Evolutionary conservation across 129 eudicot genomes (phyloP), one percentile per base, ranked within the genome.

Genomic region (Chrysanthemum makinoi): DNA sequence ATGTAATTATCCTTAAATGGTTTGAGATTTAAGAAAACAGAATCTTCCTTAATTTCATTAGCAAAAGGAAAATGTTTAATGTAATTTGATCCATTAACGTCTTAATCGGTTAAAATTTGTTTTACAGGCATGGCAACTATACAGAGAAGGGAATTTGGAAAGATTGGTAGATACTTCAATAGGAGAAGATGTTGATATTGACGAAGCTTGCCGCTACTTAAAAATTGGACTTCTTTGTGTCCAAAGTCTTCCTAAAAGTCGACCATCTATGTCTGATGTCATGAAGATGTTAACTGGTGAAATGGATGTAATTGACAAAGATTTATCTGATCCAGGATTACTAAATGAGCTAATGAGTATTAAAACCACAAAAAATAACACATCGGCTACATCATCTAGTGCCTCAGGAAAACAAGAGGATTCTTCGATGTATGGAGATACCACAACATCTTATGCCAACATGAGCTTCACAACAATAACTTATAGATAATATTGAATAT

Each of bases 161-260:
- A 78, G 66, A 9, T 65, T 85, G 79, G 85, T 93, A 15, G 96
- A 93, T 52, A 22, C 24, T 47, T 61, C 85, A 18, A 67, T 89
- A 26, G 83, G 56, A 64, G 81, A 68, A 67, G 84, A 89, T 59
- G 80, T 79, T 58, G 71, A 89, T 72, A 68, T 62, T 3, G 73
- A 76, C 4, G 92, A 93, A 82, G 90, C 90, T 62, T 76, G 79
- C 75, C 72, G 70, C 35, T 89, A 69, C 70, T 66, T 93, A 65
- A 89, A 89, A 77, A 77, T 93, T 11, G 89, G 88, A 14, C 86
- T 93, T 39, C 84, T 89, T 76, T 89, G 98, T 85, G 70, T 92
- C 68, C 98, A 89, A 81, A 83, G 81, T 53, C 67, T 78, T 44
- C 95, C 95, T 2, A 89, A 83, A 79, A 69, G 30, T 39, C 83